Evolutionary conservation across 257 asterid species (phyloP), one percentile per base, ranked within the genome.

Genomic region (Paraleonurus japonicus): DNA sequence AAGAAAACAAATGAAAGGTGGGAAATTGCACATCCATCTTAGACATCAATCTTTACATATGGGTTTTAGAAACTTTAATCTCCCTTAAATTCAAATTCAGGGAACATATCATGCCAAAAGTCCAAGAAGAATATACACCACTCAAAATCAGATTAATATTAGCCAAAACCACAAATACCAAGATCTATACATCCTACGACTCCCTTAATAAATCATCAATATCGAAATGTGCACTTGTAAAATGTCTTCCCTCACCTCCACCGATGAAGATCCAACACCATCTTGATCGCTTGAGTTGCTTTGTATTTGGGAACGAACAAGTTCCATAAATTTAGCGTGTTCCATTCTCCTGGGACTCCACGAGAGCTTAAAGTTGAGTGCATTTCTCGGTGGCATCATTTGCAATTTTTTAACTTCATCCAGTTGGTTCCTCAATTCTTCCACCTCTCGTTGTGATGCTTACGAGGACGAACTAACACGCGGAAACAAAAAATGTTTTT

Each of bases 1-100:
- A 79, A 59, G 28, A 57, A 66, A 73, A 48, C 37, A 73, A 51
- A 32, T 67, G 37, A 41, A 73, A 69, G 69, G 54, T 43, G 48
- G 23, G 45, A 30, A 33, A 64, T 7, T 67, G 24, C 69, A 66
- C 37, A 37, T 17, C 51, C 64, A n/a, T 41, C 33, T 71, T 1
- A n/a, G 50, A 53, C 32, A 16, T 78, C 37, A 68, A 41, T 51
- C 58, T 54, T n/a, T 59, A 8, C 13, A 53, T 62, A 13, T 2
- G 70, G 30, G 6, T 61, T 20, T 47, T 59, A 24, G 63, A 41
- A 13, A 54, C n/a, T 74, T 70, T 47, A 6, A 70, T n/a, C 61
- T n/a, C 45, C 68, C 22, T 61, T 23, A 68, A 45, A 59, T 24
- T 45, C 13, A 24, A 47, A 17, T 32, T 32, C 24, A 53, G 33